A percentile compares a stretch with the other conserved stretches of the same genome.
These are phyloP conservation scores for Porpolomopsis calyptriformis DNA, from an alignment of 768 basidiomycete genomes.

Conservation along the genomic window DNA sequence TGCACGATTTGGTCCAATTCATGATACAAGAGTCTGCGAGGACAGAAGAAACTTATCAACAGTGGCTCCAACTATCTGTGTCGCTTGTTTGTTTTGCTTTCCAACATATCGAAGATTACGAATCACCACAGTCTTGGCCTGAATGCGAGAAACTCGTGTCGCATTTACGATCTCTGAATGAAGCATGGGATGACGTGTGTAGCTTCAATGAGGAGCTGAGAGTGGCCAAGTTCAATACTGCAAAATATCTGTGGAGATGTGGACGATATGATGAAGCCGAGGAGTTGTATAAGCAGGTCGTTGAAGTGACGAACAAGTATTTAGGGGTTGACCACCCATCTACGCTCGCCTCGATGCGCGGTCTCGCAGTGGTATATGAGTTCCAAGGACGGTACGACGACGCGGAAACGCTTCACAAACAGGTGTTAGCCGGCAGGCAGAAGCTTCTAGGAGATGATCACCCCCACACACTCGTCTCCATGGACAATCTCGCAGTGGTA, in stretches of 20 bases:
- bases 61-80: not conserved
- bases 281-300: not conserved
- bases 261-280: not conserved
- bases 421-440: too few species aligned
- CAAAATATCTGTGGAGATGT: not conserved
- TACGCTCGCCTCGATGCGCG: not conserved
- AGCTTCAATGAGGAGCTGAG: not conserved
- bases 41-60: not conserved
- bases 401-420: too few species aligned
- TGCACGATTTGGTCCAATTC: conserved; percentile 1
- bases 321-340: not conserved
- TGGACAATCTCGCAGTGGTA: too few species aligned
- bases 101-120: not conserved
- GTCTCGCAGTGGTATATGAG: not conserved
- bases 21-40: not conserved
- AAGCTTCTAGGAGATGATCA: too few species aligned
- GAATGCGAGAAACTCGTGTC: not conserved
- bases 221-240: not conserved
- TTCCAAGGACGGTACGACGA: too few species aligned
- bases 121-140: not conserved
- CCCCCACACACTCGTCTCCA: too few species aligned
- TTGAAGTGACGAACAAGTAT: not conserved
- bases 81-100: not conserved
- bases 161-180: not conserved
- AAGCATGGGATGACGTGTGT: not conserved